phyloP scores from a whole-genome alignment of 306 rosid species.

The Potentilla sterilis region DNA sequence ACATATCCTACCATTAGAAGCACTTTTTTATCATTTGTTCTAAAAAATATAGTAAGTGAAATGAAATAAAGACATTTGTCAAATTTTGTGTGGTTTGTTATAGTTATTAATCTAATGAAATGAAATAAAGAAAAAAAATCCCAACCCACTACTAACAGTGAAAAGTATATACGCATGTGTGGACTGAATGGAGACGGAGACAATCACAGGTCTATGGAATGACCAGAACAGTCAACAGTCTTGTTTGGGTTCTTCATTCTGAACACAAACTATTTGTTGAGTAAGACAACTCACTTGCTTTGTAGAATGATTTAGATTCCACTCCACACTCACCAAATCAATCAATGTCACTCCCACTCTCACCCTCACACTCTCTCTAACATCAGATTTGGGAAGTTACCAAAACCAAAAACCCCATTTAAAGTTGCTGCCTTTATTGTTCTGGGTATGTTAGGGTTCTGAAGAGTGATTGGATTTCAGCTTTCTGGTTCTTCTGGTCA shows the following conservation, averaged over 20 bases:
- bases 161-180: background rate
- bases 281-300: background rate
- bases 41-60: no score
- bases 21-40: no score
- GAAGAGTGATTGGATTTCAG: conserved; percentile 26
- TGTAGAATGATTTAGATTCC: background rate
- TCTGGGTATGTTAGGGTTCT: conserved; percentile 31
- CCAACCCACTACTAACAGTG: background rate
- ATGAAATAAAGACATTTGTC: no score
- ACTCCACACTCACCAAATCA: background rate
- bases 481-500: conserved; percentile 23
- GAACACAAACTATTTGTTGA: background rate
- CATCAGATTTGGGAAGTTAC: conserved; percentile 22
- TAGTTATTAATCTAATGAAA: no score
- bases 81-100: no score
- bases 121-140: no score
- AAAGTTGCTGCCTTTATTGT: background rate
- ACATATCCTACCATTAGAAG: no score
- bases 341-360: background rate
- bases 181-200: background rate
- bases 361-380: background rate
- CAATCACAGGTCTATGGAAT: background rate
- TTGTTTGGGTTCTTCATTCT: background rate
- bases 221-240: background rate
- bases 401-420: background rate